Conservation (phyloP, 2,329 filamentous ascomycete genomes). For the Gremmenia infestans region DNA sequence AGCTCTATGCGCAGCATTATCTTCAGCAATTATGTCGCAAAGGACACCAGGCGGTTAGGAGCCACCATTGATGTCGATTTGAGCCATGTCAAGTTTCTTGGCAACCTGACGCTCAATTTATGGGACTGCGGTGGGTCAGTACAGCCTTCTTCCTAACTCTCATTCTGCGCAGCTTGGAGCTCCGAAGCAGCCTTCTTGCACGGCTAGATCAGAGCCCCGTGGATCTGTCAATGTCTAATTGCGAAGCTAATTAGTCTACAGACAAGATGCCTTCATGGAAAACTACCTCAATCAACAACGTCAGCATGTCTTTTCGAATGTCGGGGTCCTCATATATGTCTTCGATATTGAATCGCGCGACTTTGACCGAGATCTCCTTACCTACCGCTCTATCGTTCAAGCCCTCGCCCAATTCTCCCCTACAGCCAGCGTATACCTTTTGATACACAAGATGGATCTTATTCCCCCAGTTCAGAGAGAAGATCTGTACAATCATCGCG, state of each 20-base stretch:
- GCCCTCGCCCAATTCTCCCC: constrained; percentile 82
- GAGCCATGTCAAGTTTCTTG: constrained; percentile 97
- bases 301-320: constrained; percentile 92
- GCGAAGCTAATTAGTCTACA: constrained; percentile 32
- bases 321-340: constrained; percentile 96
- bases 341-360: constrained; percentile 98
- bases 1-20: constrained; percentile 98
- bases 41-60: constrained; percentile 86
- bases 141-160: neutral
- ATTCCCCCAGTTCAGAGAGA: constrained; percentile 76
- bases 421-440: constrained; percentile 80
- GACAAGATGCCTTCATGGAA: constrained; percentile 97
- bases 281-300: constrained; percentile 96
- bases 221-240: neutral
- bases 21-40: constrained; percentile 97
- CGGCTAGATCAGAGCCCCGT: neutral
- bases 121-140: constrained; percentile 93
- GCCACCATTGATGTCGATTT: constrained; percentile 98
- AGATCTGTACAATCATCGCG: constrained; percentile 78
- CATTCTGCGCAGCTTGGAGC: neutral
- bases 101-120: constrained; percentile 92
- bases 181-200: too few relatives aligned
- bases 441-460: constrained; percentile 99
- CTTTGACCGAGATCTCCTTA: constrained; percentile 86
- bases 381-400: constrained; percentile 84